Evolutionary conservation across 192 early-diverging fungal species (phyloP).

Genomic region (Ambispora gerdemannii): DNA sequence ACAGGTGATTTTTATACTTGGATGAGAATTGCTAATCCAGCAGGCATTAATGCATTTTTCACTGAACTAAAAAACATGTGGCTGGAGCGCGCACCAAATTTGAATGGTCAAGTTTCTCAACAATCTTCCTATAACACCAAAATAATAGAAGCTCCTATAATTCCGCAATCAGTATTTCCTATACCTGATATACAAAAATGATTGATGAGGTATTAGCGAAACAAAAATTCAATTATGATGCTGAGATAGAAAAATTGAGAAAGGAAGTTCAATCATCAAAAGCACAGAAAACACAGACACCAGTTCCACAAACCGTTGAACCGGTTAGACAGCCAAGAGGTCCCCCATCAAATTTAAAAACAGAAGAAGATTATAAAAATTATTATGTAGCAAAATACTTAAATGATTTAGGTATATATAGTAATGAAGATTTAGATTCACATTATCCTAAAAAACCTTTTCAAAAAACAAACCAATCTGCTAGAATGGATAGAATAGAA

Average conservation of each 20-base stretch:
- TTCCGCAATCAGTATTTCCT: neutral
- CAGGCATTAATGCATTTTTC: slow-evolving; percentile 11
- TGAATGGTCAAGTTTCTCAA: slow-evolving; percentile 13
- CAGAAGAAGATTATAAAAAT: neutral
- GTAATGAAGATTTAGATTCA: slow-evolving; percentile 14
- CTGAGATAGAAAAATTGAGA: neutral
- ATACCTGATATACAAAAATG: slow-evolving; percentile 2
- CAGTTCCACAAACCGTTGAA: neutral
- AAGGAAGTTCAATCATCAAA: neutral
- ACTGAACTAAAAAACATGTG: slow-evolving; percentile 19
- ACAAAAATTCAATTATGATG: neutral
- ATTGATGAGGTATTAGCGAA: neutral
- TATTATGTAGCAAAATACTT: slow-evolving; percentile 1
- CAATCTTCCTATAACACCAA: neutral
- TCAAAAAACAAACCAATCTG: too few species aligned
- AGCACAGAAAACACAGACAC: neutral
- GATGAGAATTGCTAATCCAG: slow-evolving; percentile 11
- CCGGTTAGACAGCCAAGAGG: slow-evolving; percentile 9
- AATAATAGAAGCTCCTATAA: neutral
- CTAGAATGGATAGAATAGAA: too few species aligned
- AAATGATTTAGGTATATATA: slow-evolving; percentile 17
- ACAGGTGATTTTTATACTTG: slow-evolving; percentile 11
- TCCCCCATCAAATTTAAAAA: slow-evolving; percentile 8
- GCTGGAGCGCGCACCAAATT: slow-evolving; percentile 10
- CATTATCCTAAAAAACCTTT: slow-evolving; percentile 17